Percentiles rank a stretch among this genome's conserved stretches.
Conservation (phyloP, 2,329 filamentous ascomycete species). For the Colletotrichum sp. region DNA sequence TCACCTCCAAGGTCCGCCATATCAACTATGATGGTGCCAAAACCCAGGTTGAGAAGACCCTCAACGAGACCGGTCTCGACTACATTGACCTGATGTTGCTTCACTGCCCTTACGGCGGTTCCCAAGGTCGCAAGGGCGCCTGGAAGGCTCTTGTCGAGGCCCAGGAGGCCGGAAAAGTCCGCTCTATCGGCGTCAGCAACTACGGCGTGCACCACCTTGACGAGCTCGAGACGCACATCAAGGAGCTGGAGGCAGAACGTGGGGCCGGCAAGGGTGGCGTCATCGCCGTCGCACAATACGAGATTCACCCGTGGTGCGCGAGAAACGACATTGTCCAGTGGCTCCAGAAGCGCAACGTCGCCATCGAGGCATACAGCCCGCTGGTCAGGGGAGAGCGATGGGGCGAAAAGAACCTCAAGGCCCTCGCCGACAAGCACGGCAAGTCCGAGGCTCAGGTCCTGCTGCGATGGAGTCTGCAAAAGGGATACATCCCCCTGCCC, state of each 20-base stretch:
- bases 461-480: conserved; percentile 82
- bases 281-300: conserved; percentile 85
- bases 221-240: conserved; percentile 63
- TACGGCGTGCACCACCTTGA: conserved; percentile 68
- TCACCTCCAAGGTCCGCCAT: conserved; percentile 56
- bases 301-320: conserved; percentile 87
- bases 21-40: conserved; percentile 68
- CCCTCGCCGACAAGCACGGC: conserved; percentile 72
- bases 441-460: conserved; percentile 80
- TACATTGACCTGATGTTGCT: conserved; percentile 73
- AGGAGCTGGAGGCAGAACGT: conserved; percentile 64
- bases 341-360: conserved; percentile 68
- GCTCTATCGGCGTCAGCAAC: conserved; percentile 69
- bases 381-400: conserved; percentile 72
- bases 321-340: conserved; percentile 81
- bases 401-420: conserved; percentile 68
- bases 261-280: conserved; percentile 71
- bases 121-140: conserved; percentile 58
- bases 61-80: conserved; percentile 64
- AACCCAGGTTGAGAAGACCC: conserved; percentile 65
- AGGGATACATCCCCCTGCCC: conserved; percentile 73
- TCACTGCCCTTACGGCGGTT: conserved; percentile 65
- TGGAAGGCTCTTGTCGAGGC: conserved; percentile 70
- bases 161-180: conserved; percentile 65
- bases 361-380: conserved; percentile 68